Evolutionary conservation across 306 rosid genomes (phyloP).

Genomic region (Fragaria nilgerrensis): DNA sequence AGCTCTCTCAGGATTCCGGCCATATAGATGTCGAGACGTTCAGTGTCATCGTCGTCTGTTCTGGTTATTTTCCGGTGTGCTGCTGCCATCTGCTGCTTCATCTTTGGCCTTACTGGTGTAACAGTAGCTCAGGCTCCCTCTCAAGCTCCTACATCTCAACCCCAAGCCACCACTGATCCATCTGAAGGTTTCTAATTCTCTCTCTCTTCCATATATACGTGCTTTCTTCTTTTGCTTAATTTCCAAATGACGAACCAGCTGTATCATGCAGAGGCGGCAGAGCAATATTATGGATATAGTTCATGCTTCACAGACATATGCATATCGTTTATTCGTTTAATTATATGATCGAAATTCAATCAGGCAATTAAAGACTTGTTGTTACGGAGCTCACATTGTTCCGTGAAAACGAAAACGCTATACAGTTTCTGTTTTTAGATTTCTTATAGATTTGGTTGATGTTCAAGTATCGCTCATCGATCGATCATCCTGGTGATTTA

Average conservation of each 20-base stretch:
- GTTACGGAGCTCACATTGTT: not conserved
- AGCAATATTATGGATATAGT: not conserved
- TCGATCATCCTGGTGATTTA: not conserved
- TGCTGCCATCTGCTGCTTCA: constrained; percentile 5
- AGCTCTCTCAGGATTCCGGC: not conserved
- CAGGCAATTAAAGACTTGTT: no score
- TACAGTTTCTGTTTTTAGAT: not conserved
- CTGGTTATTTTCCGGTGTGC: not conserved
- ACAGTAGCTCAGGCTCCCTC: constrained; percentile 2
- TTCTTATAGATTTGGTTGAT: no score
- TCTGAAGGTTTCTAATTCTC: constrained; percentile 42
- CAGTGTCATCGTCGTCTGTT: not conserved
- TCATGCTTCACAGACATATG: not conserved
- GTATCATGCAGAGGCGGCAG: not conserved
- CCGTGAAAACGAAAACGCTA: not conserved
- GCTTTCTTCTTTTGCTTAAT: not conserved
- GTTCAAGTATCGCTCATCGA: no score
- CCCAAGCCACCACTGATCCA: constrained; percentile 44
- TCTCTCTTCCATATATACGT: not conserved
- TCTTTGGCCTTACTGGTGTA: not conserved
- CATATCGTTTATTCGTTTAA: no score
- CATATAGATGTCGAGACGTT: not conserved
- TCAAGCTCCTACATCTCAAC: constrained; percentile 19
- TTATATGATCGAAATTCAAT: not conserved
- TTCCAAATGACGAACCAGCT: not conserved